Conservation (phyloP, 2,329 filamentous ascomycete species). For the Coleophoma eucalyptorum region DNA sequence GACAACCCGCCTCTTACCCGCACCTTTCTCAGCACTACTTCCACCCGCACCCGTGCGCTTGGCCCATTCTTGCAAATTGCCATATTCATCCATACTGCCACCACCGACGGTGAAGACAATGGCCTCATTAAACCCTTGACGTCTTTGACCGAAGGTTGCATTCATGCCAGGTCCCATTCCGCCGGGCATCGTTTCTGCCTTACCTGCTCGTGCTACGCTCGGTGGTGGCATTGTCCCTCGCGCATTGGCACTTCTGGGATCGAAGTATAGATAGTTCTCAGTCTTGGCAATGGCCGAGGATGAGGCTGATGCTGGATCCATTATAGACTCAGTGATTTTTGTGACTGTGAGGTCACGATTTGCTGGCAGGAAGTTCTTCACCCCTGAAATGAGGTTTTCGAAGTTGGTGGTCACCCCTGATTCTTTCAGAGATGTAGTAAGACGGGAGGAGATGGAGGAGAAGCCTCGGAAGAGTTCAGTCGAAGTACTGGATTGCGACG, state of each 20-base stretch:
- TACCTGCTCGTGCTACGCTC: slow-evolving; percentile 46
- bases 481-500: slow-evolving; percentile 54
- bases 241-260: slow-evolving; percentile 89
- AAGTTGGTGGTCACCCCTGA: slow-evolving; percentile 83
- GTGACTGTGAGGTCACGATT: slow-evolving; percentile 96
- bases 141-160: slow-evolving; percentile 84
- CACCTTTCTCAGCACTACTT: slow-evolving; percentile 41
- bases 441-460: slow-evolving; percentile 82
- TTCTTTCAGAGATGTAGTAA: slow-evolving; percentile 93
- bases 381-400: slow-evolving; percentile 88
- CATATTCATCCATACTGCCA: slow-evolving; percentile 98
- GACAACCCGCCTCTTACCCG: slow-evolving; percentile 76
- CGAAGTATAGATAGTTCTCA: slow-evolving; percentile 95
- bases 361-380: slow-evolving; percentile 96
- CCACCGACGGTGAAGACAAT: slow-evolving; percentile 95
- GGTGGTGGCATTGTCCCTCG: slow-evolving; percentile 86
- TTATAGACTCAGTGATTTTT: slow-evolving; percentile 96
- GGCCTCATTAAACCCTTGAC: slow-evolving; percentile 85
- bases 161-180: slow-evolving; percentile 57
- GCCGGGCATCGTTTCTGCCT: slow-evolving; percentile 36
- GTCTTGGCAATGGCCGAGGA: slow-evolving; percentile 94
- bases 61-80: slow-evolving; percentile 95
- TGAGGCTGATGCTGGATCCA: slow-evolving; percentile 89
- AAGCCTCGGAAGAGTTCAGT: slow-evolving; percentile 90
- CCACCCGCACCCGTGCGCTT: slow-evolving; percentile 59